Conservation (phyloP, 306 rosid species). For the Leucaena leucocephala region DNA sequence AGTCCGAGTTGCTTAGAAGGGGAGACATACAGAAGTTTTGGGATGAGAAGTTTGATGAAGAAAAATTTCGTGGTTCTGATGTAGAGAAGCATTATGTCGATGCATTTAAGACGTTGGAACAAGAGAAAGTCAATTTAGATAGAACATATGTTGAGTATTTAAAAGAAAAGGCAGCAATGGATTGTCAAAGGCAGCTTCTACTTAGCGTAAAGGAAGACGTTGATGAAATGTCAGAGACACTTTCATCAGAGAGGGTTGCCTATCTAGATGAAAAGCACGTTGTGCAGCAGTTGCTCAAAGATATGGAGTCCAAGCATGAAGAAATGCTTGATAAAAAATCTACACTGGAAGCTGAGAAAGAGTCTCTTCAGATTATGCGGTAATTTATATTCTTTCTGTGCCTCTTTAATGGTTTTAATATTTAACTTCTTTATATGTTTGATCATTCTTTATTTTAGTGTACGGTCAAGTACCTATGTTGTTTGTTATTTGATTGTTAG, state of each 20-base stretch:
- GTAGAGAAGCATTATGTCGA: conserved; percentile 61
- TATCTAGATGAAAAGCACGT: conserved; percentile 63
- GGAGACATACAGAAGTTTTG: conserved; percentile 80
- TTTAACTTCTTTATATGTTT: conserved; percentile 15
- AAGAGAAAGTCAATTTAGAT: conserved; percentile 63
- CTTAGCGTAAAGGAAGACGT: conserved; percentile 73
- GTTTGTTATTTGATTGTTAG: conserved; percentile 11
- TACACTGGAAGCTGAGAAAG: conserved; percentile 86
- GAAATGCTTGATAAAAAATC: conserved; percentile 68
- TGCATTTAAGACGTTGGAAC: conserved; percentile 59
- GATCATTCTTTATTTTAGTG: background rate
- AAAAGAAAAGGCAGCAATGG: conserved; percentile 78
- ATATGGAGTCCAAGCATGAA: conserved; percentile 67
- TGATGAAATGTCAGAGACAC: conserved; percentile 72
- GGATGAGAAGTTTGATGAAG: conserved; percentile 67
- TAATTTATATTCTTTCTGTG: conserved; percentile 29
- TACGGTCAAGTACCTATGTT: background rate
- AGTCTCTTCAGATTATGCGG: conserved; percentile 91
- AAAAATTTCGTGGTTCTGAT: conserved; percentile 63
- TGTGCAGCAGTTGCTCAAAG: conserved; percentile 52
- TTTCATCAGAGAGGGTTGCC: conserved; percentile 58
- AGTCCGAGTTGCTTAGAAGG: conserved; percentile 70
- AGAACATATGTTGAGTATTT: conserved; percentile 53
- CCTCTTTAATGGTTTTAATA: background rate
- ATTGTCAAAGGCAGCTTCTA: conserved; percentile 83